phyloP scores from a whole-genome alignment of 371 early-diverging fungal genomes.

The Haplosporangium sp. region DNA sequence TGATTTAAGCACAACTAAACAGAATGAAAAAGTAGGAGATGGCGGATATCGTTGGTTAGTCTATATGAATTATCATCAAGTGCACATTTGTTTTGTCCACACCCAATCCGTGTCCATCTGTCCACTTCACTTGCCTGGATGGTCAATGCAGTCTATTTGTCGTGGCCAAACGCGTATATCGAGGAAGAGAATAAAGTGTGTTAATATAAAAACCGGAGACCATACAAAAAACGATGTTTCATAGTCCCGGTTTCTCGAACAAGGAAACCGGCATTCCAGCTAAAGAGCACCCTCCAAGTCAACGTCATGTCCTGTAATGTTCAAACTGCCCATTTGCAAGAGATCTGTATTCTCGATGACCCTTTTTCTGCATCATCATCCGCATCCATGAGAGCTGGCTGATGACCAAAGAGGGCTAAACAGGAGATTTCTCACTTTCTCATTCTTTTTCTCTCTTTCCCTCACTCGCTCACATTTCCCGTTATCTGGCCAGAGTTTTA shows the following conservation, averaged over 20 bases:
- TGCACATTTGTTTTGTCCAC: background rate
- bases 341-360: too few relatives aligned
- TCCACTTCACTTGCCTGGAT: slow-evolving; percentile 44
- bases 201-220: slow-evolving; percentile 1
- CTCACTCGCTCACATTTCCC: background rate
- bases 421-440: background rate
- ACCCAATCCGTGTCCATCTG: background rate
- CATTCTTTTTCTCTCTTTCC: background rate
- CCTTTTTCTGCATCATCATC: background rate
- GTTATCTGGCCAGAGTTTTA: background rate
- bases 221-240: background rate
- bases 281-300: too few relatives aligned
- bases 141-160: slow-evolving; percentile 45
- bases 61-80: background rate
- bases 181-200: slow-evolving; percentile 5
- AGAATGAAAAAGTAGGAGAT: slow-evolving; percentile 1
- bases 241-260: background rate
- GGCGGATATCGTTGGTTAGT: background rate
- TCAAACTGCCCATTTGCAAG: too few relatives aligned
- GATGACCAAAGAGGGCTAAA: background rate
- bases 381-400: background rate
- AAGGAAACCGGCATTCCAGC: background rate
- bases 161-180: background rate
- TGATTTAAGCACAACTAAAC: slow-evolving; percentile 54
- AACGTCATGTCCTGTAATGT: too few relatives aligned